Base-by-base conservation (phyloP, 106 monocot genomes). In the Acanthochlamys bracteata region DNA sequence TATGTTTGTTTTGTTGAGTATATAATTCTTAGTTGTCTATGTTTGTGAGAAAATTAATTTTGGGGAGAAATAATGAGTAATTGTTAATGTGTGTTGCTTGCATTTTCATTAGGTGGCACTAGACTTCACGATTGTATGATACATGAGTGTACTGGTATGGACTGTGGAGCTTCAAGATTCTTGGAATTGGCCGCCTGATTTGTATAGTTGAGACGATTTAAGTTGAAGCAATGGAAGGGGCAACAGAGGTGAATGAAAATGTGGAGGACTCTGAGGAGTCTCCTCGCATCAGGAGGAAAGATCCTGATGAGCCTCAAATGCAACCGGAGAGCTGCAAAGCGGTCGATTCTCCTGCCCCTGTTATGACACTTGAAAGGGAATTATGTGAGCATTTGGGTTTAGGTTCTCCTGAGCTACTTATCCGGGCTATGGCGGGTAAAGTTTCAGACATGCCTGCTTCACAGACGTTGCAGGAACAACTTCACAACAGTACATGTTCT, bases 181-280 rank as follows among this genome's bases (percentile, higher is more conserved):
- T 43, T 43, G 10, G 13, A 43, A 43, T 43, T 13, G 43, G 43
- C 43, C n/a, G n/a, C n/a, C n/a, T n/a, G n/a, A n/a, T n/a, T n/a
- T n/a, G n/a, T n/a, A n/a, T n/a, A n/a, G n/a, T n/a, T n/a, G n/a
- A n/a, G n/a, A n/a, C n/a, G n/a, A n/a, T n/a, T n/a, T n/a, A n/a
- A n/a, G n/a, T n/a, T n/a, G 43, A 43, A 43, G 13, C 43, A 54
- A 84, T 92, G 92, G 92, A 82, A 63, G 77, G 78, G 24, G 41
- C 73, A 20, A 57, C 80, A 17, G 84, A 84, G 65, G 59, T 83
- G 39, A 80, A 73, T 66, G 88, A 82, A 20, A 59, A 59, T 4
- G 11, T 80, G n/a, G 79, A 78, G 51, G 66, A 65, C 60, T 66
- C 93, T n/a, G 53, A 60, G 10, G 82, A 77, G 47, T 40, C 75